Evolutionary conservation across 139 green algal species (phyloP).

Genomic region (Tetradesmus obliquus): DNA sequence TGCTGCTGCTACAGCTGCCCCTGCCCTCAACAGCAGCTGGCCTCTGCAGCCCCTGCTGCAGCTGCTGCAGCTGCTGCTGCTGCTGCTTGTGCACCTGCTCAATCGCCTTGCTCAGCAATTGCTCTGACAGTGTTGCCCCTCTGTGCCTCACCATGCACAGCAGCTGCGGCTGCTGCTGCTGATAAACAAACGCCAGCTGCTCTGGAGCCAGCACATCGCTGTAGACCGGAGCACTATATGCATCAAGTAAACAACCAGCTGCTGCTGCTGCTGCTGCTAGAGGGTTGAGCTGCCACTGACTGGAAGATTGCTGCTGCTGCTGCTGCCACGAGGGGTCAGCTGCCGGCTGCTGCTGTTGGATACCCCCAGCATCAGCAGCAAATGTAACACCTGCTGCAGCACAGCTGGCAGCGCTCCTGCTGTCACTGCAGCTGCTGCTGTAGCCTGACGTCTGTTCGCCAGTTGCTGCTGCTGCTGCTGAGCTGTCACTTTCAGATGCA

Average conservation of each 20-base stretch:
- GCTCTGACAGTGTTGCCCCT: neutral
- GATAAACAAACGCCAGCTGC: constrained; percentile 23
- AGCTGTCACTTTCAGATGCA: neutral
- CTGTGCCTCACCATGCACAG: neutral
- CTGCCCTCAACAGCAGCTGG: neutral
- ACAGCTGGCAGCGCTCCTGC: too few relatives aligned
- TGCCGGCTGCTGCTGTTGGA: neutral
- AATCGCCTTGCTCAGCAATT: neutral
- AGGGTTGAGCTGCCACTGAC: neutral
- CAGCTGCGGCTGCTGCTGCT: neutral
- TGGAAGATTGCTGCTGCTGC: neutral
- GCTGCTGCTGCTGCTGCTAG: neutral
- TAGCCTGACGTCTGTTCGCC: neutral
- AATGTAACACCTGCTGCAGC: neutral
- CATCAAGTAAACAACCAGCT: neutral
- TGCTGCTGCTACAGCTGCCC: neutral
- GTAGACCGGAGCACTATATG: neutral
- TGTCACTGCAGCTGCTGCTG: neutral
- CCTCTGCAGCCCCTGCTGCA: neutral
- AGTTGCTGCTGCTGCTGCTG: neutral
- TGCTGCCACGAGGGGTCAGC: neutral
- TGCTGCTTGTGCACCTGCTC: neutral
- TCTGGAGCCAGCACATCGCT: neutral
- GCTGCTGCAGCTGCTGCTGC: neutral
- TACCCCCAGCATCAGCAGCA: neutral